A percentile compares a stretch with the other conserved stretches of the same genome.
phyloP scores from a whole-genome alignment of 768 basidiomycete genomes.

The Glaciozyma martinii region DNA sequence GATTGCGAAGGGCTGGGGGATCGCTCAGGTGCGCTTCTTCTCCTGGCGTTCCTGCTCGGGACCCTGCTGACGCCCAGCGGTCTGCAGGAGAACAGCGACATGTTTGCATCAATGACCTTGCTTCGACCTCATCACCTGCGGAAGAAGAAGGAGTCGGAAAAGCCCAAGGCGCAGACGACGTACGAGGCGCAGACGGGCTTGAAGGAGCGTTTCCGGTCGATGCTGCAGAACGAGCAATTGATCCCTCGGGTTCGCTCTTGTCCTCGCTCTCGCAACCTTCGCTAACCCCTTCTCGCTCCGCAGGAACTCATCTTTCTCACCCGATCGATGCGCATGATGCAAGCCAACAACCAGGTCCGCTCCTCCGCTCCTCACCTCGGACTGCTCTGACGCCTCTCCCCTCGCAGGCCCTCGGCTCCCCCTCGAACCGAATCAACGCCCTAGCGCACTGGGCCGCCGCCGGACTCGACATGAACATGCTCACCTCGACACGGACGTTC shows the following conservation, averaged over 20 bases:
- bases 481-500: constrained; percentile 41
- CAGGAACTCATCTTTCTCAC: constrained; percentile 41
- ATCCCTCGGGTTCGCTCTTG: constrained; percentile 25
- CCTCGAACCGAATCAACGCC: constrained; percentile 83
- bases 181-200: constrained; percentile 30
- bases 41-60: too few species aligned
- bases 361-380: too few species aligned
- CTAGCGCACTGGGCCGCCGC: constrained; percentile 63
- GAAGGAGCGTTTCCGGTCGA: constrained; percentile 32
- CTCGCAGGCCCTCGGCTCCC: constrained; percentile 73
- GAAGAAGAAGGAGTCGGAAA: constrained; percentile 16
- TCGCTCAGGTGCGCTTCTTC: constrained; percentile 6
- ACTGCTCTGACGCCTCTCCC: not conserved
- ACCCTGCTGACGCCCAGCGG: too few species aligned
- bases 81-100: constrained; percentile 20
- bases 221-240: constrained; percentile 35
- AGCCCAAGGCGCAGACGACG: constrained; percentile 1
- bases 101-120: constrained; percentile 32
- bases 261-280: not conserved
- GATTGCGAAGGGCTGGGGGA: constrained; percentile 34
- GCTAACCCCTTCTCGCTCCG: constrained; percentile 34
- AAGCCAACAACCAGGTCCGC: constrained; percentile 41
- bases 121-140: constrained; percentile 30
- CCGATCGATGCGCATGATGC: constrained; percentile 43
- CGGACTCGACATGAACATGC: constrained; percentile 39